Conservation (phyloP, 2,329 filamentous ascomycete genomes). For the Daldinia eschscholtzii region DNA sequence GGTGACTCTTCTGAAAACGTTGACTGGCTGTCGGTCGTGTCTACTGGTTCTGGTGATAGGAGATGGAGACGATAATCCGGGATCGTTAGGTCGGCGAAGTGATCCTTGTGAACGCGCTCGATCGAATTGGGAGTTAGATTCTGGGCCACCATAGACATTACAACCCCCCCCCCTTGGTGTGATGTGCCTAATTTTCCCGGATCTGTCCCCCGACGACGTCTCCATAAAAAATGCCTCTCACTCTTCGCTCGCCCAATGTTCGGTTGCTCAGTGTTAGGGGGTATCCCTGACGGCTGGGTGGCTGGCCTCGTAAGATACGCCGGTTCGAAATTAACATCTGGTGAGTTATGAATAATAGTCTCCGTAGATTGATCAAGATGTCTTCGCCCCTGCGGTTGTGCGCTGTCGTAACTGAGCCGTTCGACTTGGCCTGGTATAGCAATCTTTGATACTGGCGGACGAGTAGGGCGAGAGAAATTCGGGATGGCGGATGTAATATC, state of each 20-base stretch:
- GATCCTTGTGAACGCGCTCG: conserved; percentile 36
- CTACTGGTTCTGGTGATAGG: conserved; percentile 33
- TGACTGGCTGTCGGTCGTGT: conserved; percentile 28
- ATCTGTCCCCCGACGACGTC: conserved; percentile 47
- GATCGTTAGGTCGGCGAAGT: conserved; percentile 48
- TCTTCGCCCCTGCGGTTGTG: conserved; percentile 23
- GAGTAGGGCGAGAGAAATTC: conserved; percentile 44
- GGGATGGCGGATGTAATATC: conserved; percentile 22
- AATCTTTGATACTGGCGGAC: conserved; percentile 27
- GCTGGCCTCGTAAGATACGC: conserved; percentile 15
- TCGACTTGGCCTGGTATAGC: conserved; percentile 16
- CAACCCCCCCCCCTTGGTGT: conserved; percentile 27
- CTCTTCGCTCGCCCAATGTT: conserved; percentile 35
- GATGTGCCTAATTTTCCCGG: conserved; percentile 42
- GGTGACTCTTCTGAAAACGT: conserved; percentile 30
- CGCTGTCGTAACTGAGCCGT: conserved; percentile 30
- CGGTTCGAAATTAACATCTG: conserved; percentile 20
- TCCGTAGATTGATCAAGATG: conserved; percentile 45
- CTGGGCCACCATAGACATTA: conserved; percentile 39
- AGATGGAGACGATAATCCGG: conserved; percentile 49
- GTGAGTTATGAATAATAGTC: conserved; percentile 48
- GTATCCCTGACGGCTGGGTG: conserved; percentile 24
- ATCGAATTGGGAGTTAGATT: conserved; percentile 34
- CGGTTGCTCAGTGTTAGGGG: conserved; percentile 22
- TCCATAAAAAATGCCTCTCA: conserved; percentile 53